Base-by-base conservation (phyloP, 1,284 basidiomycete species). In the Caloboletus firmus region DNA sequence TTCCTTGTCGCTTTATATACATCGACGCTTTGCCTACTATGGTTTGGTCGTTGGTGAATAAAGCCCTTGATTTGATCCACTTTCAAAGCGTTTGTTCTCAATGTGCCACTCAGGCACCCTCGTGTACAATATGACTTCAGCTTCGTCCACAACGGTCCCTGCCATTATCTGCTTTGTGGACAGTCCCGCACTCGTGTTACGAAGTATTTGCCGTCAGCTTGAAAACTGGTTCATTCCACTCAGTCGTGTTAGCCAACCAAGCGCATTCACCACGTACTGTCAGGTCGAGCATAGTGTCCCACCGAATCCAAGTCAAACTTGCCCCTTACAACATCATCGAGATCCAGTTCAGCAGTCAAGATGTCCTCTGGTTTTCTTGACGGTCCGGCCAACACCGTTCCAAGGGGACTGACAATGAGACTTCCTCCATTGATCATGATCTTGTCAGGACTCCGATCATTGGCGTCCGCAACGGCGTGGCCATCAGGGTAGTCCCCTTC, bases 251-350 rank as follows among this genome's bases (percentile, higher is more conserved):
- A 18, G 26, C 2, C 43, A 45, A 46, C 18, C 17, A 0, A 44
- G 11, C 28, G 5, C n/a, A 43, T 36, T 12, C 32, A 11, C 18
- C 9, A 66, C 82, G 62, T 62, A 85, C 83, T 68, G 67, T 88
- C 85, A 36, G 80, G 76, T 54, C 88, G 68, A 1, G 84, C 77
- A 68, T 90, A 89, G 69, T 89, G 85, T 17, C 88, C 89, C 0
- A 80, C 78, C 4, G 80, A 76, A 65, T 90, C 89, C 52, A 91
- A 70, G 66, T 91, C 88, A 62, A 88, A 85, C 69, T 87, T 88
- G 28, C 85, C 86, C 45, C 86, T 74, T 5, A 81, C 58, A 47
- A 84, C 72, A 54, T 85, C 80, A 54, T 83, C 77, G 55, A 87
- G 63, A 66, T 89, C 82, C 51, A 91, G 64, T 60, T 84, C 79